These are phyloP conservation scores for Hypholoma sublateritium DNA, from an alignment of 768 basidiomycete species.

Conservation along the genomic window DNA sequence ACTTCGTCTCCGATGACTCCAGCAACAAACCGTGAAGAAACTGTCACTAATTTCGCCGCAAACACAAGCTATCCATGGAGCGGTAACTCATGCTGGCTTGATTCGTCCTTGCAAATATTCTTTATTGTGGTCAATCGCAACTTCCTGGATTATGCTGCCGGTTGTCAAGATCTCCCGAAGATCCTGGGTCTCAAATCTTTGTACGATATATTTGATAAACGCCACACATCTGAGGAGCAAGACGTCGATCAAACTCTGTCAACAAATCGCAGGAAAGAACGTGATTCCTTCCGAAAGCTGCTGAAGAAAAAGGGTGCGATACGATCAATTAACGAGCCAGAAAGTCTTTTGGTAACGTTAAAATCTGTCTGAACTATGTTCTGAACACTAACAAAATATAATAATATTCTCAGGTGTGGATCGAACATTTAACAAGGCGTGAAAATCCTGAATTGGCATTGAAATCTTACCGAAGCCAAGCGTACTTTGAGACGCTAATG, in stretches of 20 bases:
- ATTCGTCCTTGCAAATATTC: constrained; percentile 15
- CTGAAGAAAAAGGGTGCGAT: not conserved
- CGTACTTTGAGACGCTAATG: constrained; percentile 1
- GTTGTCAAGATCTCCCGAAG: not conserved
- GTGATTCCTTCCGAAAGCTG: not conserved
- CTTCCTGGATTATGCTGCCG: not conserved
- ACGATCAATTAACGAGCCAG: not conserved
- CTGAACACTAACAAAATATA: not conserved
- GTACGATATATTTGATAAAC: not conserved
- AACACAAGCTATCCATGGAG: constrained; percentile 16
- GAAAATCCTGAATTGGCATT: not conserved
- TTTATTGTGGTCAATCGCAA: constrained; percentile 2
- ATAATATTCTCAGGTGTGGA: constrained; percentile 5
- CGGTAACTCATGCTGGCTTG: constrained; percentile 21
- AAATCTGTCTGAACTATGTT: not conserved
- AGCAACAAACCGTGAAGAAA: not conserved
- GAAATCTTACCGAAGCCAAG: not conserved
- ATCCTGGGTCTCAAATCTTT: not conserved
- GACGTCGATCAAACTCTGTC: not conserved
- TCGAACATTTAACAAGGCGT: not conserved
- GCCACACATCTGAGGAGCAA: not conserved
- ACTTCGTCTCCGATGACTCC: not conserved
- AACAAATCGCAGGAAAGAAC: not conserved
- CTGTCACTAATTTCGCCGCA: too few relatives aligned
- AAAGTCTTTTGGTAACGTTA: not conserved